Evolutionary conservation across 768 basidiomycete genomes (phyloP).

Genomic region (Tricholoma flavovirens): DNA sequence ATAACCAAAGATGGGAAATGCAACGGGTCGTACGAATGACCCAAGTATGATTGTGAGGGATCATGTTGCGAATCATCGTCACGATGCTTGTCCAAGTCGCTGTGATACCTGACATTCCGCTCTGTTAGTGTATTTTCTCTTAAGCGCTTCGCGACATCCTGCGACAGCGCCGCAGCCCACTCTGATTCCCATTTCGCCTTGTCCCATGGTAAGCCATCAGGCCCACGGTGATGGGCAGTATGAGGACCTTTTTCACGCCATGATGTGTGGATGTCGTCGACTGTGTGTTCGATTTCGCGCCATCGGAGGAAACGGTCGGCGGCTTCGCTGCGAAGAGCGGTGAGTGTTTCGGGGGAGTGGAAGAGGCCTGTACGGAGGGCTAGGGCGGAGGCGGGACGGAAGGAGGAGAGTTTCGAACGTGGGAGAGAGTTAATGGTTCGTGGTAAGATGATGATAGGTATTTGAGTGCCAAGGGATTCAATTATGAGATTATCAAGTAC

Average conservation of each 20-base stretch:
- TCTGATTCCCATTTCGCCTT: slow-evolving; percentile 64
- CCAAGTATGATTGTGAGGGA: slow-evolving; percentile 4
- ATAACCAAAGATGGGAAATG: slow-evolving; percentile 59
- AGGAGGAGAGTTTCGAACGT: slow-evolving; percentile 43
- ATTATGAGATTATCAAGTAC: slow-evolving; percentile 42
- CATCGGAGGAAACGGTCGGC: slow-evolving; percentile 66
- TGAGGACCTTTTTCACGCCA: slow-evolving; percentile 19
- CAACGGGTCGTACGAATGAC: slow-evolving; percentile 48
- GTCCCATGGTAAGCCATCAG: slow-evolving; percentile 38
- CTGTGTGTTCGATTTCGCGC: slow-evolving; percentile 62
- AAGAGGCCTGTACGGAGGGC: slow-evolving; percentile 58
- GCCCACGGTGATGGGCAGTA: slow-evolving; percentile 7
- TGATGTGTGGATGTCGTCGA: slow-evolving; percentile 34
- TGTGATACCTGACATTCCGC: slow-evolving; percentile 6
- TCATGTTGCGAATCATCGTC: background rate
- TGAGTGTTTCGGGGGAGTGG: slow-evolving; percentile 56
- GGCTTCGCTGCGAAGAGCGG: slow-evolving; percentile 54
- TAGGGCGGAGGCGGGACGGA: slow-evolving; percentile 45
- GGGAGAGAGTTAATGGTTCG: slow-evolving; percentile 28
- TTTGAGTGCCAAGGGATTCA: slow-evolving; percentile 42
- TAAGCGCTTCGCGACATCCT: slow-evolving; percentile 49
- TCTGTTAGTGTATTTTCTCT: slow-evolving; percentile 32
- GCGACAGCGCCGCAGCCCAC: slow-evolving; percentile 56
- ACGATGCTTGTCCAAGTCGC: background rate
- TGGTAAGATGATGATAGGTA: slow-evolving; percentile 54